These are phyloP conservation scores for Conringia planisiliqua DNA, from an alignment of 345 rosid genomes.

Conservation along the genomic window DNA sequence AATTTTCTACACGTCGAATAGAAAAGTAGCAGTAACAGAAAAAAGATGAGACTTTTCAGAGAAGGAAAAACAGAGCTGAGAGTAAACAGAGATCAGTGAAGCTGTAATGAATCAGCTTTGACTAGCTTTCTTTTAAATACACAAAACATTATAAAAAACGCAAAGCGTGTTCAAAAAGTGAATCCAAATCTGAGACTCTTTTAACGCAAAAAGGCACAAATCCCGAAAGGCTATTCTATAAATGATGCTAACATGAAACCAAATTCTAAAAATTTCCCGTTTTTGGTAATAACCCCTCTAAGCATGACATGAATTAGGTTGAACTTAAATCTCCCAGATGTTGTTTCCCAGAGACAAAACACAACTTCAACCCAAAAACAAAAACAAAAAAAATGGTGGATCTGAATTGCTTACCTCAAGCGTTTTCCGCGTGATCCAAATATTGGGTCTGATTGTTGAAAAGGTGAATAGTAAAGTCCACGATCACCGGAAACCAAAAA, in stretches of 20 bases:
- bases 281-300: background rate
- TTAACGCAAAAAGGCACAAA: background rate
- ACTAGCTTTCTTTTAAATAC: background rate
- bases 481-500: background rate
- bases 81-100: slow-evolving; percentile 1
- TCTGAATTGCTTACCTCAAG: slow-evolving; percentile 22
- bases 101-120: slow-evolving; percentile 8
- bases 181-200: slow-evolving; percentile 22
- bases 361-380: background rate
- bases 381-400: background rate
- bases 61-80: background rate
- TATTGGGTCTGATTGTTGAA: background rate
- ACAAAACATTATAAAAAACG: background rate
- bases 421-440: background rate
- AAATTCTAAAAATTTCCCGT: slow-evolving; percentile 2
- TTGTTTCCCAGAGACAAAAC: background rate
- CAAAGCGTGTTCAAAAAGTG: background rate
- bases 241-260: background rate
- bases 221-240: slow-evolving; percentile 8
- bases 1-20: background rate
- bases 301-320: background rate
- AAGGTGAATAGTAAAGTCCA: background rate
- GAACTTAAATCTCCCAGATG: background rate
- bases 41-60: background rate
- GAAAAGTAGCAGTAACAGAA: background rate